Conservation (phyloP, 2,329 filamentous ascomycete genomes). For the Scedosporium aurantiacum region DNA sequence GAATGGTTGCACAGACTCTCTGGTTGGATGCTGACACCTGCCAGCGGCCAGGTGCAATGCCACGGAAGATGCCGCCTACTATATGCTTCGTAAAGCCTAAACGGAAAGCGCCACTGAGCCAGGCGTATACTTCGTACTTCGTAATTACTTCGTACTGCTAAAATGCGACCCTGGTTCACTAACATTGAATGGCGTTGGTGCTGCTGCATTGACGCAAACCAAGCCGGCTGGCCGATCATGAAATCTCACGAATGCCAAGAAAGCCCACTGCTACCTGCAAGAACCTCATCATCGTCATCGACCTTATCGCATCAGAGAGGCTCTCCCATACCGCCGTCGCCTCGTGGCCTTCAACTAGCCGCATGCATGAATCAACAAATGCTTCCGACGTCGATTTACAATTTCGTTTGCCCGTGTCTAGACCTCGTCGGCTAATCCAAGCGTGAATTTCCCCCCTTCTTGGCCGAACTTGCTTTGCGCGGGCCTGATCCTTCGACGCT, state of each 20-base stretch:
- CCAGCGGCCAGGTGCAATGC: no score
- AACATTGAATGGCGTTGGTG: background rate
- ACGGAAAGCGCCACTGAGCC: no score
- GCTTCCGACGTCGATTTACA: background rate
- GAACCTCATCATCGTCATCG: background rate
- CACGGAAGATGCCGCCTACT: no score
- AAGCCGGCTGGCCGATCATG: background rate
- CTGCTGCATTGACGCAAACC: slow-evolving; percentile 2
- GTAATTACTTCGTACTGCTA: no score
- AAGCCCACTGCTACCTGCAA: background rate
- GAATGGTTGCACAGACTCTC: no score
- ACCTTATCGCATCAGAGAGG: background rate
- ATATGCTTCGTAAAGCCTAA: no score
- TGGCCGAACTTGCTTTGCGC: background rate
- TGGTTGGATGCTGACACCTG: no score
- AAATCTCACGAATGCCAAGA: background rate
- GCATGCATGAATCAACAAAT: background rate
- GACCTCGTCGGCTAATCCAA: background rate
- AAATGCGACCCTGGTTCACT: no score
- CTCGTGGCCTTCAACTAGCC: background rate
- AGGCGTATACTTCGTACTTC: no score
- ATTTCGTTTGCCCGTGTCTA: background rate
- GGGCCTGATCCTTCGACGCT: background rate
- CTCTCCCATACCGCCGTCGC: slow-evolving; percentile 1
- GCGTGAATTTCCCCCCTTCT: background rate